Conservation (phyloP, 352 stramenopile genomes). For the Phytophthora citricola region DNA sequence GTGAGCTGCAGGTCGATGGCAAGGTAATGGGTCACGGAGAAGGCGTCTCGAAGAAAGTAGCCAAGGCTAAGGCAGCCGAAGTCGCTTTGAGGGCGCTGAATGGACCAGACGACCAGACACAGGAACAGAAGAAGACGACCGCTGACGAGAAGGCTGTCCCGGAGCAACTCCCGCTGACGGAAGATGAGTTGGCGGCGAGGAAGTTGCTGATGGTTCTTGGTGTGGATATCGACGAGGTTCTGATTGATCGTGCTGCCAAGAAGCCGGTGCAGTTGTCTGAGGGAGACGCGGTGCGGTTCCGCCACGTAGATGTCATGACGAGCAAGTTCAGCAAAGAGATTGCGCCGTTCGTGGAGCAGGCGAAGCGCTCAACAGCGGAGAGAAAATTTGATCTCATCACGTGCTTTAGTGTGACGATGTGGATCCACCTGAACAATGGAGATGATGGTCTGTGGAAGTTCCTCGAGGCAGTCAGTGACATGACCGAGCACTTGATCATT, state of each 20-base stretch:
- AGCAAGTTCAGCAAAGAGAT: slow-evolving; percentile 53
- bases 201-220: slow-evolving; percentile 67
- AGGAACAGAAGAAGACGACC: slow-evolving; percentile 16
- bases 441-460: slow-evolving; percentile 83
- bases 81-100: slow-evolving; percentile 42
- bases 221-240: slow-evolving; percentile 76
- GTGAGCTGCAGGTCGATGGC: slow-evolving; percentile 63
- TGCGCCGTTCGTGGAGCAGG: slow-evolving; percentile 46
- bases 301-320: slow-evolving; percentile 63
- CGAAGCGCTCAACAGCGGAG: slow-evolving; percentile 41
- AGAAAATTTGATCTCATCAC: slow-evolving; percentile 77
- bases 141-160: slow-evolving; percentile 13
- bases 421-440: slow-evolving; percentile 88
- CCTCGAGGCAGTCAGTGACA: slow-evolving; percentile 62
- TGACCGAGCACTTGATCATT: slow-evolving; percentile 77
- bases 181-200: slow-evolving; percentile 33
- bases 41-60: slow-evolving; percentile 85
- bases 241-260: slow-evolving; percentile 61
- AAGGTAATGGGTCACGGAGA: slow-evolving; percentile 54
- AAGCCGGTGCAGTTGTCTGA: slow-evolving; percentile 39
- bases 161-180: slow-evolving; percentile 30
- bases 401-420: slow-evolving; percentile 90
- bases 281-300: slow-evolving; percentile 61
- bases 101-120: slow-evolving; percentile 14
- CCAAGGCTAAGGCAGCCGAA: slow-evolving; percentile 76